phyloP scores from a whole-genome alignment of 106 monocot species.

The Xerophyta viscosa region DNA sequence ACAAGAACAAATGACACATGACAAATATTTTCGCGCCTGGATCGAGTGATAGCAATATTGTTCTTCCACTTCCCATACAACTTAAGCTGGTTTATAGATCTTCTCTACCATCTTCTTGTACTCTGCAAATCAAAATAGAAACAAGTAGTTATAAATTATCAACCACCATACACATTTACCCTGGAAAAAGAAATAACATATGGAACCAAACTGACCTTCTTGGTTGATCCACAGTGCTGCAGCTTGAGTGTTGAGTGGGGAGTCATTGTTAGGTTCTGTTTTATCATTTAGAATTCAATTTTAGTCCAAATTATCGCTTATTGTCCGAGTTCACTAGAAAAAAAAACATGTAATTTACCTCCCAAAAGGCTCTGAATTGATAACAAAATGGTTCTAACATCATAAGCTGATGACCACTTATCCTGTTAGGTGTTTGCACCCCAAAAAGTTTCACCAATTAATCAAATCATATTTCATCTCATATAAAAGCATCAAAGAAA shows the following conservation, averaged over 20 bases:
- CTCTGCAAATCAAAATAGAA: slow-evolving; percentile 31
- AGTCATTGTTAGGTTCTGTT: slow-evolving; percentile 94
- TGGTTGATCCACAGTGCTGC: slow-evolving; percentile 84
- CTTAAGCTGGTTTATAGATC: slow-evolving; percentile 51
- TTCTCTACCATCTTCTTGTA: slow-evolving; percentile 96
- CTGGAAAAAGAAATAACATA: too few relatives aligned
- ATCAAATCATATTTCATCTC: neutral
- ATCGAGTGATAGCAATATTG: too few relatives aligned
- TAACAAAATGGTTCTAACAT: slow-evolving; percentile 67
- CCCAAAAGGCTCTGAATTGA: slow-evolving; percentile 90
- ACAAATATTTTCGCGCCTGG: too few relatives aligned
- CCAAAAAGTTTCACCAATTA: too few relatives aligned
- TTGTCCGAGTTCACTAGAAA: too few relatives aligned
- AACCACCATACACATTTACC: neutral
- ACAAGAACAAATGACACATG: too few relatives aligned
- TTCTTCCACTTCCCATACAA: neutral
- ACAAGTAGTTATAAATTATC: neutral
- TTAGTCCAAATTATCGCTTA: neutral
- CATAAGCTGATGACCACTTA: slow-evolving; percentile 99
- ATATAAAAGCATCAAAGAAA: too few relatives aligned
- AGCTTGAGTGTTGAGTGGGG: slow-evolving; percentile 92
- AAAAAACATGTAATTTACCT: slow-evolving; percentile 28
- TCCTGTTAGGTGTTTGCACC: slow-evolving; percentile 64
- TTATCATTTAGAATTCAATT: neutral
- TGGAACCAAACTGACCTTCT: slow-evolving; percentile 40